Conservation (phyloP, 176 grass and related monocot species). For the Triticum turgidum region DNA sequence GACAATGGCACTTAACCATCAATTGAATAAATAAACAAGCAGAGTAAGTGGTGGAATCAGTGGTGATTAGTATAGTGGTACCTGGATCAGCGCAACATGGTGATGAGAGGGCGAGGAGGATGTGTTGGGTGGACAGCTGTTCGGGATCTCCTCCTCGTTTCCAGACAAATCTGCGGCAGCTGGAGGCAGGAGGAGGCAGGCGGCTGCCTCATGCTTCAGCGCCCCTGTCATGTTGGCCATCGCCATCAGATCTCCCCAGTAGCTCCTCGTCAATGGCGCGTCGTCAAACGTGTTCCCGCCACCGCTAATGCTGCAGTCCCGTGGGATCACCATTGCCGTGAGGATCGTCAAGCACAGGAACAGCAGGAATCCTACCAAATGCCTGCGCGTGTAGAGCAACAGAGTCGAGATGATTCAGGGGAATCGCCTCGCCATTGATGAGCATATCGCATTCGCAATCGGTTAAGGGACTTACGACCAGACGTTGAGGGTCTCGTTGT, state of each 20-base stretch:
- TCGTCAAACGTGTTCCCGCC: neutral
- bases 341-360: conserved; percentile 72
- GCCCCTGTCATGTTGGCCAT: conserved; percentile 44
- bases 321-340: conserved; percentile 70
- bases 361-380: conserved; percentile 80
- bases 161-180: conserved; percentile 35
- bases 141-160: conserved; percentile 39
- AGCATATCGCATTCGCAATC: neutral
- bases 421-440: neutral
- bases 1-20: neutral
- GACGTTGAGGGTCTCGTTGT: conserved; percentile 90
- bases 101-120: conserved; percentile 13
- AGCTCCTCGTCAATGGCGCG: neutral
- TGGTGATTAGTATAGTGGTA: neutral
- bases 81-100: conserved; percentile 33
- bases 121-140: conserved; percentile 47
- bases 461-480: conserved; percentile 58
- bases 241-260: conserved; percentile 33
- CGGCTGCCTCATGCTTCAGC: conserved; percentile 32
- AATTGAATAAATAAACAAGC: neutral
- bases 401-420: neutral
- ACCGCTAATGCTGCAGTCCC: neutral
- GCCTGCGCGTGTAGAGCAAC: conserved; percentile 35
- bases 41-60: neutral
- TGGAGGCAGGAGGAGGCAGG: conserved; percentile 43